phyloP scores from a whole-genome alignment of 1,284 basidiomycete genomes.

The Apiotrichum sp. region DNA sequence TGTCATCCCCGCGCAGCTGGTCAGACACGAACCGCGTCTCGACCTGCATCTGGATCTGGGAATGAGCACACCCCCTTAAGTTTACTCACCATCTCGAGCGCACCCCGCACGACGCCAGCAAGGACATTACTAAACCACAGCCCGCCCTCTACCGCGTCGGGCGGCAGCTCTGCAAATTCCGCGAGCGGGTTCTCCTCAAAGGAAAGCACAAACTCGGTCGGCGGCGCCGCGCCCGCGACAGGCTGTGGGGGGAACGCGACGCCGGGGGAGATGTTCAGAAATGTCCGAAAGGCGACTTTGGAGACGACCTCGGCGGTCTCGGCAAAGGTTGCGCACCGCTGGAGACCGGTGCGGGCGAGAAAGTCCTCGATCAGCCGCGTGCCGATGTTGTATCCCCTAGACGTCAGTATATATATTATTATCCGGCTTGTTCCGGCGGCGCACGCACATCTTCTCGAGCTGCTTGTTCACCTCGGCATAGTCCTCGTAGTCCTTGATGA shows the following conservation, averaged over 20 bases:
- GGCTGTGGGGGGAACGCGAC: conserved; percentile 59
- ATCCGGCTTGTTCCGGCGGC: conserved; percentile 41
- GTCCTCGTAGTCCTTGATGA: conserved; percentile 99
- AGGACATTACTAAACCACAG: conserved; percentile 96
- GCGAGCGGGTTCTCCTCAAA: conserved; percentile 95
- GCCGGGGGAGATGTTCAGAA: conserved; percentile 84
- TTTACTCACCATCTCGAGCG: conserved; percentile 85
- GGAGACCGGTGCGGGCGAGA: conserved; percentile 77
- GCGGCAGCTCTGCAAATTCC: conserved; percentile 95
- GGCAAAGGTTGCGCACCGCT: conserved; percentile 80
- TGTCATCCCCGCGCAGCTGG: conserved; percentile 84
- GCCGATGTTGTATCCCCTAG: conserved; percentile 98
- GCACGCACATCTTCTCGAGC: conserved; percentile 56
- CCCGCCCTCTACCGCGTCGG: conserved; percentile 79
- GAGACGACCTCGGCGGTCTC: conserved; percentile 91
- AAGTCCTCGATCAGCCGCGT: conserved; percentile 96
- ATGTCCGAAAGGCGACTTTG: conserved; percentile 99
- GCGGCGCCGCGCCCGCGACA: conserved; percentile 4
- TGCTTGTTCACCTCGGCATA: conserved; percentile 72
- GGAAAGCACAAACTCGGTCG: conserved; percentile 66
- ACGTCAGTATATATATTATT: conserved; percentile 33
- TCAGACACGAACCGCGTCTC: conserved; percentile 86
- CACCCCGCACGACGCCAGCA: conserved; percentile 86
- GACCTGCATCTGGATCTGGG: conserved; percentile 94
- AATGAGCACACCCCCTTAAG: not conserved